These are phyloP conservation scores for Epichloe uncinata DNA, from an alignment of 2,329 filamentous ascomycete genomes.

Conservation along the genomic window DNA sequence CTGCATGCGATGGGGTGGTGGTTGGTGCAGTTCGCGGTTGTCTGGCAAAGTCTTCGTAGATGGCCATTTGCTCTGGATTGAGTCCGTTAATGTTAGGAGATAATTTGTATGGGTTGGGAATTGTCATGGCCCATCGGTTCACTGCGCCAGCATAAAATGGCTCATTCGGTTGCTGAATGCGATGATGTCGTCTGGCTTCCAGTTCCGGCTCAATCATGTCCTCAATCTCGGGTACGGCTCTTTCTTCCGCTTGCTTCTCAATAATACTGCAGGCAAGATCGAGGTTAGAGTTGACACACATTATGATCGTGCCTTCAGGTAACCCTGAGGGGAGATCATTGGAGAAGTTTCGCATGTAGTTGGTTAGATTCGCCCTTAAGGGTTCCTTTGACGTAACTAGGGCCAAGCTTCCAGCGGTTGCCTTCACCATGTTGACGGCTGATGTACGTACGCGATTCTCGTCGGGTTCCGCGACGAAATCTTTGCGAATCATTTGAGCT, in stretches of 20 bases:
- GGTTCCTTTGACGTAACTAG: constrained; percentile 98
- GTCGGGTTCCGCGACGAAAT: constrained; percentile 87
- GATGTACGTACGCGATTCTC: constrained; percentile 76
- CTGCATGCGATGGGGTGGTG: constrained; percentile 40
- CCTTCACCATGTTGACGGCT: constrained; percentile 88
- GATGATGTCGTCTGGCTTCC: constrained; percentile 63
- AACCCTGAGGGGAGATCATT: constrained; percentile 64
- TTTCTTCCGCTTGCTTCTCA: constrained; percentile 88
- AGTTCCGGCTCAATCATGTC: constrained; percentile 77
- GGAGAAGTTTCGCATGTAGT: constrained; percentile 71
- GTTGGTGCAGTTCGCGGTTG: constrained; percentile 55
- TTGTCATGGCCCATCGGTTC: constrained; percentile 84
- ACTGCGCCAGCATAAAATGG: constrained; percentile 71
- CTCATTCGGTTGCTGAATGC: constrained; percentile 62
- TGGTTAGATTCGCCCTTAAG: constrained; percentile 88
- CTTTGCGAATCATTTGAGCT: constrained; percentile 87
- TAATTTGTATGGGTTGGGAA: constrained; percentile 86
- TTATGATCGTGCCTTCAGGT: constrained; percentile 88
- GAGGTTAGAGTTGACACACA: constrained; percentile 97
- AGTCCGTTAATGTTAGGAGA: constrained; percentile 56
- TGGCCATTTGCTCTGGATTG: constrained; percentile 83
- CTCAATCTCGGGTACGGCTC: constrained; percentile 88
- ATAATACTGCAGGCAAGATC: constrained; percentile 89
- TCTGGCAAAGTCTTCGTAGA: constrained; percentile 91
- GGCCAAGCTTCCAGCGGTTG: constrained; percentile 83